Conservation (phyloP, 345 rosid genomes). For the Citrus australasica region DNA sequence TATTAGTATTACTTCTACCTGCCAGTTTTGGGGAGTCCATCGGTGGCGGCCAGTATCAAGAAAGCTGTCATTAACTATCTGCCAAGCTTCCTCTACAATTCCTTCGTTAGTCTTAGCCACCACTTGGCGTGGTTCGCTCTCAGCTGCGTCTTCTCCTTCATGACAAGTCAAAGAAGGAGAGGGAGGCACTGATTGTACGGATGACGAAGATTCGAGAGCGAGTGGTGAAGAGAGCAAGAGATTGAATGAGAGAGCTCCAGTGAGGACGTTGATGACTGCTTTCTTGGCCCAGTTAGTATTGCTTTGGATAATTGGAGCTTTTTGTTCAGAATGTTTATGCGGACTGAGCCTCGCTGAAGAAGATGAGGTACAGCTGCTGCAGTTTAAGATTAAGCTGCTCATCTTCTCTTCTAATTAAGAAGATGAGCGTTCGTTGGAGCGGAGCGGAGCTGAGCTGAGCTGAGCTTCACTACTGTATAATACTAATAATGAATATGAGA, state of each 20-base stretch:
- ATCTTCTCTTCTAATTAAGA: constrained; percentile 21
- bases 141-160: constrained; percentile 43
- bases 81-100: constrained; percentile 94
- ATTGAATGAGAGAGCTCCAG: constrained; percentile 59
- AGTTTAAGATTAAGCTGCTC: constrained; percentile 41
- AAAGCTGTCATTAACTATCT: constrained; percentile 74
- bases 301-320: neutral
- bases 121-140: constrained; percentile 22
- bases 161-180: constrained; percentile 42
- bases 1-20: constrained; percentile 29
- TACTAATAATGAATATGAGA: too few relatives aligned
- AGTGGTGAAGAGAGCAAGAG: constrained; percentile 57
- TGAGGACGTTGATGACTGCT: constrained; percentile 33
- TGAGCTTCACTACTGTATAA: neutral
- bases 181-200: constrained; percentile 10
- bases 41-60: constrained; percentile 46
- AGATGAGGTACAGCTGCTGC: constrained; percentile 30
- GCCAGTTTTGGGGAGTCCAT: constrained; percentile 77
- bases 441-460: neutral
- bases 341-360: neutral
- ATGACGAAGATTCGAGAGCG: constrained; percentile 31
- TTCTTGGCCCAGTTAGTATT: constrained; percentile 25
- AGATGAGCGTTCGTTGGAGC: neutral
- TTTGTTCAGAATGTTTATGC: neutral
- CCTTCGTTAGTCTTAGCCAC: constrained; percentile 47